Evolutionary conservation across 2,329 filamentous ascomycete species (phyloP), one percentile per base, ranked within the genome.

Genomic region (Pseudopyricularia cyperi): DNA sequence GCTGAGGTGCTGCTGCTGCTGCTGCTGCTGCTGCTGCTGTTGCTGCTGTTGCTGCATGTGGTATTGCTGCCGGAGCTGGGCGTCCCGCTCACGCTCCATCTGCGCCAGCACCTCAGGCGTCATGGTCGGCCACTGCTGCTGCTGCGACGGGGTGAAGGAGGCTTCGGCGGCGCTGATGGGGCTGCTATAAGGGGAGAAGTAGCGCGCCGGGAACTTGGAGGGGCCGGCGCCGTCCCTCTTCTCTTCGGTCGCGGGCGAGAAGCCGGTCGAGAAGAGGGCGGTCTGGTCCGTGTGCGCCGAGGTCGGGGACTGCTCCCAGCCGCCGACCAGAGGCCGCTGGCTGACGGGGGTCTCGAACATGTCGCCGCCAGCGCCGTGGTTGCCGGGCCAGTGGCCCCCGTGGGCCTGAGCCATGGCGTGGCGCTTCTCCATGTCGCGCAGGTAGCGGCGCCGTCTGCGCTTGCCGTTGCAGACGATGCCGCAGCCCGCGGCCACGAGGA

Each of bases 181-280:
- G 39, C 77, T 80, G 19, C 69, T 71, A 59, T 82, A 83, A 0
- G 80, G 79, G 3, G 77, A 80, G 56, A 80, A 73, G 63, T 81
- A 79, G 7, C 68, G 71, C 1, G 68, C 65, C 11, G 55, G 68
- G 56, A 56, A 52, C 55, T 32, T 32, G 47, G 55, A 51, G 9
- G 49, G 49, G n/a, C 49, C 49, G 24, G 49, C 49, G 9, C n/a
- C 37, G 53, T 48, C 44, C 54, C 37, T 52, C 19, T 53, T 46
- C 50, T 51, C 52, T 15, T 30, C 32, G 70, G 49, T 37, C 17
- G n/a, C n/a, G 7, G 49, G 49, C 22, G 49, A 51, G 8, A 51
- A 39, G 7, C 49, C 49, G 11, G 49, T 51, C n/a, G 49, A 48
- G n/a, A 48, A 51, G 6, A 48, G 4, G 17, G 33, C 48, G 0